Evolutionary conservation across 805 yeast species (phyloP), one percentile per base, ranked within the genome.

Genomic region (Starmerella sp.): DNA sequence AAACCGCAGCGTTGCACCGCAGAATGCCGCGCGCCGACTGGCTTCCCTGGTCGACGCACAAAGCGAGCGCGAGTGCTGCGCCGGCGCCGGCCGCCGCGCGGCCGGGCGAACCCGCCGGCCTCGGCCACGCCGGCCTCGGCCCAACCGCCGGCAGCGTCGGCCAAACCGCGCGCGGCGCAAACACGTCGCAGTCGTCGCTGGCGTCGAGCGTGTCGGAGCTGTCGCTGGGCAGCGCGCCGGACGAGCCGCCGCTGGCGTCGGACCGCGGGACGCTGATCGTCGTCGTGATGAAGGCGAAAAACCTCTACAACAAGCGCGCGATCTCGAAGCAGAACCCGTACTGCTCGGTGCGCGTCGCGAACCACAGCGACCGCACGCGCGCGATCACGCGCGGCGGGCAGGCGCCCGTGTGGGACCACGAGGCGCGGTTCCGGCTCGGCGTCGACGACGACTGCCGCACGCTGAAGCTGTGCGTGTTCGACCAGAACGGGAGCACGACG

Each of bases 261-360:
- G 60, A 51, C 61, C 65, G 59, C 34, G 85, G 85, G 9, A 76
- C 79, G 6, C 71, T 90, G 55, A 84, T 86, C 38, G 78, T 89
- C 5, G 83, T 87, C 58, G 86, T 90, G 4, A 76, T 84, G 52
- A 79, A 87, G 60, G 96, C 93, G 0, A 82, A 83, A 63, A 95
- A 88, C 64, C 76, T 93, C 45, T 95, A 95, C 29, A 91, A 93
- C 69, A 73, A 88, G 58, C 75, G 91, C 38, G 86, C 84, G 59
- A 73, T 91, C 51, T 97, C 95, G 64, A 93, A 93, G 65, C 98
- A 93, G 69, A 84, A 86, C 60, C 98, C 97, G 2, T 90, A 87
- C 70, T 84, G 89, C 57, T 80, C 91, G 6, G 75, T 86, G 11
- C 73, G 97, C 54, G 75, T 93, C 5, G 91, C 90, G 32, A 87